Evolutionary conservation across 805 yeast genomes (phyloP), one percentile per base, ranked within the genome.

Genomic region (Wickerhamiella hasegawae): DNA sequence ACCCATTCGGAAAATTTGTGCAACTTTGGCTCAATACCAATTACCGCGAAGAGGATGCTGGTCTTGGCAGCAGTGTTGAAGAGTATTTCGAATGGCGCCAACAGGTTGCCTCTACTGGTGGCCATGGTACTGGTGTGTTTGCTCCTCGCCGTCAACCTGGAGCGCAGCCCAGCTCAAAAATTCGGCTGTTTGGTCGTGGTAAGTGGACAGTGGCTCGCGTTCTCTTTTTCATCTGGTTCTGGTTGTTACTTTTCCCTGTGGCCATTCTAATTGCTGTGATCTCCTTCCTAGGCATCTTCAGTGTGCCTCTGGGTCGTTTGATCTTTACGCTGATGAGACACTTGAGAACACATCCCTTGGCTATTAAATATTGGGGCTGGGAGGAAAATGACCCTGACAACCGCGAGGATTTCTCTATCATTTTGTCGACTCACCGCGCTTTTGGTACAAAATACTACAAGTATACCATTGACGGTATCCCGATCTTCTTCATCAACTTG

Each of bases 381-480:
- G 51, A 53, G 19, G 60, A 66, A 32, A 63, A 71, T 32, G 67
- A 71, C 47, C 37, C 72, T 18, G 38, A 35, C 14, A 42, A 40
- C 15, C 34, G 39, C 4, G 6, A 6, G 8, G 20, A 28, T 6
- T 33, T 32, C 38, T 34, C 50, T 2, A 73, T 90, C 38, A 57
- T 90, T 33, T 63, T 90, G 28, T 84, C 95, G 57, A 85, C 97
- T 1, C 87, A 83, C 58, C 70, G 97, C 50, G 82, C 93, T 37
- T 73, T 83, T 44, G 97, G 97, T 1, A 67, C 72, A 53, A 94
- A 84, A 54, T 90, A 90, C 58, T 90, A 85, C 63, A 90, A 90
- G 62, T 85, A 81, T 56, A 90, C 98, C 0, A 81, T 90, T 32
- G 96, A 82, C 44, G 98, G 98, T 40, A 85, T 96, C 2, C 87